A percentile compares a stretch with the other conserved stretches of the same genome.
These are phyloP conservation scores for Dictyostelium firmibasis DNA, from an alignment of 78 protist genomes.

Conservation along the genomic window DNA sequence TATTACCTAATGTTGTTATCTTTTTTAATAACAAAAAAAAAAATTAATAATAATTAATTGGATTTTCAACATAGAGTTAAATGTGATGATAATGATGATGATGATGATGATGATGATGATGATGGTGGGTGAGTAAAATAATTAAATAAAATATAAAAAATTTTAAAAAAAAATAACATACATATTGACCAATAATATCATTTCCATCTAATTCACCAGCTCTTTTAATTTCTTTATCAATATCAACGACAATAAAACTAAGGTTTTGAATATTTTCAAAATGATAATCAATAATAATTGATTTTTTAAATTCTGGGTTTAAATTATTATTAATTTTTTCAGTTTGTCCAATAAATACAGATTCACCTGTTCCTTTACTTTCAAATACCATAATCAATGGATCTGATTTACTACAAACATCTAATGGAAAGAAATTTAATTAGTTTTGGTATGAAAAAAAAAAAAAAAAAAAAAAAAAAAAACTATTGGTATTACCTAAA, in stretches of 20 bases:
- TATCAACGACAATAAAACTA: conserved; percentile 5
- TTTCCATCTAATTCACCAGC: not conserved
- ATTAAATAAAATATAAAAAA: not conserved
- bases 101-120: too few species aligned
- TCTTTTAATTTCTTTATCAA: conserved; percentile 11
- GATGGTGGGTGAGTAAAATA: too few species aligned
- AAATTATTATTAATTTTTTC: conserved; percentile 54
- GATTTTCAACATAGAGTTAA: not conserved
- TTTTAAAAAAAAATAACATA: not conserved
- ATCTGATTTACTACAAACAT: conserved; percentile 12
- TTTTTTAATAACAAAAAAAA: not conserved
- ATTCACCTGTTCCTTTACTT: not conserved
- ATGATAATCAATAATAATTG: conserved; percentile 2
- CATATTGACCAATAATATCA: not conserved
- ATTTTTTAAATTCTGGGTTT: conserved; percentile 3
- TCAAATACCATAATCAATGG: conserved; percentile 13
- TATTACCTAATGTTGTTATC: not conserved
- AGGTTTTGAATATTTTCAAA: conserved; percentile 37
- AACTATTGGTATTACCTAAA: not conserved
- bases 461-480: too few species aligned
- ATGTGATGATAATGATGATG: not conserved
- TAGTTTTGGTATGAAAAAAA: too few species aligned
- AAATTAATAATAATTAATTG: not conserved
- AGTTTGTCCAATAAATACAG: conserved; percentile 8
- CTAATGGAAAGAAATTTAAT: not conserved